Conservation (phyloP, 306 rosid genomes). For the Fragaria ananassa region DNA sequence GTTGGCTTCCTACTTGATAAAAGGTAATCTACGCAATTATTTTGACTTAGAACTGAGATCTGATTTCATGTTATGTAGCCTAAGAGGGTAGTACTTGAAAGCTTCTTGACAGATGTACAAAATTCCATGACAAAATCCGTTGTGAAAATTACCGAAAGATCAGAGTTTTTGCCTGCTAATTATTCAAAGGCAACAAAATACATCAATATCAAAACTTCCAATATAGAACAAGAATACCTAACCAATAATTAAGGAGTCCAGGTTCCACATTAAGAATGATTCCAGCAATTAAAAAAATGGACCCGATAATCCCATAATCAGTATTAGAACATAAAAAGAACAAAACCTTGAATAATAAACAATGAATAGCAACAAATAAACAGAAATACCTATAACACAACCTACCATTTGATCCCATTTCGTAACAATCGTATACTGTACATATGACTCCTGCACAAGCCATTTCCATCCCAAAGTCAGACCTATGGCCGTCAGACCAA, state of each 20-base stretch:
- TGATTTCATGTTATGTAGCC: too few species aligned
- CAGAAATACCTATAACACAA: constrained; percentile 39
- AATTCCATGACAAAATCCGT: neutral
- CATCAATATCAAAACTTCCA: neutral
- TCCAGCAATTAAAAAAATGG: constrained; percentile 23
- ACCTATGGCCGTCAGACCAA: constrained; percentile 32
- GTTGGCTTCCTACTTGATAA: too few species aligned
- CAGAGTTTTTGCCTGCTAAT: neutral
- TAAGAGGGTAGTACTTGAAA: neutral
- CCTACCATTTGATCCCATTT: constrained; percentile 45
- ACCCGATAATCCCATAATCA: constrained; percentile 52
- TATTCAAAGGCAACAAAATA: neutral
- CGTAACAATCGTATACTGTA: constrained; percentile 79
- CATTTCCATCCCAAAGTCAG: constrained; percentile 42
- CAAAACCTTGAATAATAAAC: constrained; percentile 58
- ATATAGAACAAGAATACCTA: constrained; percentile 3
- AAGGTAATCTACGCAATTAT: too few species aligned
- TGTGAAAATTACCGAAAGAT: neutral
- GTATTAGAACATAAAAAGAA: constrained; percentile 38
- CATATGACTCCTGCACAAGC: constrained; percentile 51
- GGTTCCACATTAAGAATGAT: constrained; percentile 18
- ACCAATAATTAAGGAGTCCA: constrained; percentile 20
- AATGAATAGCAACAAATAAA: constrained; percentile 52
- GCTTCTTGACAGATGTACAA: neutral
- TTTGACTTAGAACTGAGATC: too few species aligned